Conservation (phyloP, 2,329 filamentous ascomycete genomes). For the Lecanicillium sp. region DNA sequence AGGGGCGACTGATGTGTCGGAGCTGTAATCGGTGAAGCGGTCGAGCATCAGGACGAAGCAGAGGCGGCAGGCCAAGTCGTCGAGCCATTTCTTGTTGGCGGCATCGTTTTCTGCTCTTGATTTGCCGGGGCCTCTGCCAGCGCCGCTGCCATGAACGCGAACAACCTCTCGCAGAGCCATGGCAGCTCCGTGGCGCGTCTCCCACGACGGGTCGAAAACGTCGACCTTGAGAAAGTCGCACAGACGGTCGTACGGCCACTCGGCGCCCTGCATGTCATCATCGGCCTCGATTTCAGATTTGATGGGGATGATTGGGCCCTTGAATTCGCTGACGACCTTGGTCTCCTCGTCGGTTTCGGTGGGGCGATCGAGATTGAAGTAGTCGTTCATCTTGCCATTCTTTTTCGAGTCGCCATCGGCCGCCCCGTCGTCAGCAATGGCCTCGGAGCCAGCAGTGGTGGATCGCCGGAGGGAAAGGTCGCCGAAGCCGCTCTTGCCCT, state of each 20-base stretch:
- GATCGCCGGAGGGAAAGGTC: conserved; percentile 69
- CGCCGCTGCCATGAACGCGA: conserved; percentile 83
- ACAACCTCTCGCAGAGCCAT: conserved; percentile 91
- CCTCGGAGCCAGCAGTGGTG: conserved; percentile 56
- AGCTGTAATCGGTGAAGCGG: conserved; percentile 95
- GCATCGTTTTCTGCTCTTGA: conserved; percentile 67
- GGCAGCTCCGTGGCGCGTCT: conserved; percentile 90
- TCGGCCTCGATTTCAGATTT: conserved; percentile 82
- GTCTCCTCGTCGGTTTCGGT: conserved; percentile 77
- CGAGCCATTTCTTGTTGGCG: conserved; percentile 79
- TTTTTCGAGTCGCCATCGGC: conserved; percentile 48
- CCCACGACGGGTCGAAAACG: conserved; percentile 89
- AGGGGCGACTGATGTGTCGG: conserved; percentile 92
- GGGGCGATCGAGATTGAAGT: conserved; percentile 81
- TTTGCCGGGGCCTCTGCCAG: conserved; percentile 70
- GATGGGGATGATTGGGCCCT: conserved; percentile 72
- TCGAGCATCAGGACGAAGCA: conserved; percentile 97
- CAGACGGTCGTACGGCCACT: conserved; percentile 92
- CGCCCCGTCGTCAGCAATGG: conserved; percentile 54
- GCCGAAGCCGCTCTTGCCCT: conserved; percentile 83
- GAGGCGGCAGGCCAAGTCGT: conserved; percentile 90
- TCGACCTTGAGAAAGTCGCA: conserved; percentile 93
- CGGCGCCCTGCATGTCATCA: conserved; percentile 66
- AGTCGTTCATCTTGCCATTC: conserved; percentile 67
- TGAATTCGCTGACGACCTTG: conserved; percentile 93